phyloP scores from a whole-genome alignment of 2,329 filamentous ascomycete genomes.

The Exophiala bonariae region DNA sequence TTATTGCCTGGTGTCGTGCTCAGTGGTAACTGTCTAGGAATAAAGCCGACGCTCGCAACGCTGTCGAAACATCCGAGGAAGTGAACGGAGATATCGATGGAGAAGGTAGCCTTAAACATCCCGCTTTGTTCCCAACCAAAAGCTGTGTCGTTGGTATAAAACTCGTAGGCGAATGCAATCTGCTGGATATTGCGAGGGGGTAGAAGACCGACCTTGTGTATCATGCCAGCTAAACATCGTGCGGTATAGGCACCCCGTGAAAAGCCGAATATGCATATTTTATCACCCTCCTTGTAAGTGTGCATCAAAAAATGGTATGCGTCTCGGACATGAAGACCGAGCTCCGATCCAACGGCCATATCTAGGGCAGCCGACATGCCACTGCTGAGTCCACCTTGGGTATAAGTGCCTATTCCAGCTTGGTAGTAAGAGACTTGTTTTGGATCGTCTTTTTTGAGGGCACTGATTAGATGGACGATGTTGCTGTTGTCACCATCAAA shows the following conservation, averaged over 20 bases:
- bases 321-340: constrained; percentile 52
- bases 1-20: constrained; percentile 42
- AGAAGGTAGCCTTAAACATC: constrained; percentile 49
- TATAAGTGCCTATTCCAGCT: constrained; percentile 47
- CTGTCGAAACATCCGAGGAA: constrained; percentile 59
- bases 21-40: constrained; percentile 36
- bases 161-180: constrained; percentile 45
- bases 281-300: constrained; percentile 51
- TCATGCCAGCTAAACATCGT: constrained; percentile 55
- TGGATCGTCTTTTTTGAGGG: constrained; percentile 44
- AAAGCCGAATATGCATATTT: constrained; percentile 58
- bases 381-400: constrained; percentile 37
- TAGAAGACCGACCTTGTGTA: constrained; percentile 50
- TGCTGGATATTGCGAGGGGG: constrained; percentile 42
- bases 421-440: constrained; percentile 42
- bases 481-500: constrained; percentile 48
- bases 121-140: constrained; percentile 42
- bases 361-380: constrained; percentile 42
- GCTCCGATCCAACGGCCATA: constrained; percentile 45
- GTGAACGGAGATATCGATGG: constrained; percentile 43
- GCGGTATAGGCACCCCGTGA: constrained; percentile 55
- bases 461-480: constrained; percentile 45
- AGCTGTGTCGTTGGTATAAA: constrained; percentile 43
- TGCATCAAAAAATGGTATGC: constrained; percentile 58
- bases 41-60: constrained; percentile 49